Evolutionary conservation across 345 rosid genomes (phyloP), one percentile per base, ranked within the genome.

Genomic region (Citrus sp.): DNA sequence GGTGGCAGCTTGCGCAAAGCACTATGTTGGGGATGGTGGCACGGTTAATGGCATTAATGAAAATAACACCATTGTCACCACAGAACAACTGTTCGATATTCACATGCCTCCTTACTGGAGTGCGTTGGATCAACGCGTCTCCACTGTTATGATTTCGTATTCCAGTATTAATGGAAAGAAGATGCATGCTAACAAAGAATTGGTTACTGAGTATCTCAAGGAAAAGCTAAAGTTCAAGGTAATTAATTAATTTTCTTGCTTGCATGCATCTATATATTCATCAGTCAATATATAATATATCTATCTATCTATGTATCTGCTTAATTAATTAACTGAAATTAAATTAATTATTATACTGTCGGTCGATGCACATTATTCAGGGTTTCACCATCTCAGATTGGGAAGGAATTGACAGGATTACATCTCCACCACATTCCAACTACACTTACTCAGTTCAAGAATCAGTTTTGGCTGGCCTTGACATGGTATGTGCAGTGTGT

Each of bases 331-430:
- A 46, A 46, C 18, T 13, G 51, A 46, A 46, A 13, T 46, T 46
- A 46, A 13, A 13, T 46, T 46, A 46, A 13, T 46, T 46, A 46
- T 46, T 46, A 46, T 46, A 46, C 51, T 13, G 14, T 46, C 51
- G 4, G 1, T 3, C 18, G 18, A 46, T 54, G 58, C 58, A 54
- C 58, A 18, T 64, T 63, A 18, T 63, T 46, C 66, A 87, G 87
- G 86, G 89, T 64, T 87, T 87, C 65, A 67, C 78, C 59, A 85
- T 85, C 73, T 78, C 87, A 2, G 89, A 87, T 77, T 83, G 87
- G 87, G 19, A 83, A 73, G 87, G 84, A 21, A 78, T 83, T 42
- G 88, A 85, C 72, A 82, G 85, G 77, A 85, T 87, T 70, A 83
- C 86, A 14, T 51, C 70, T 64, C 82, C 84, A 7, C 78, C 88